Evolutionary conservation across 2,329 filamentous ascomycete species (phyloP), one percentile per base, ranked within the genome.

Genomic region (Hypoxylon sp.): DNA sequence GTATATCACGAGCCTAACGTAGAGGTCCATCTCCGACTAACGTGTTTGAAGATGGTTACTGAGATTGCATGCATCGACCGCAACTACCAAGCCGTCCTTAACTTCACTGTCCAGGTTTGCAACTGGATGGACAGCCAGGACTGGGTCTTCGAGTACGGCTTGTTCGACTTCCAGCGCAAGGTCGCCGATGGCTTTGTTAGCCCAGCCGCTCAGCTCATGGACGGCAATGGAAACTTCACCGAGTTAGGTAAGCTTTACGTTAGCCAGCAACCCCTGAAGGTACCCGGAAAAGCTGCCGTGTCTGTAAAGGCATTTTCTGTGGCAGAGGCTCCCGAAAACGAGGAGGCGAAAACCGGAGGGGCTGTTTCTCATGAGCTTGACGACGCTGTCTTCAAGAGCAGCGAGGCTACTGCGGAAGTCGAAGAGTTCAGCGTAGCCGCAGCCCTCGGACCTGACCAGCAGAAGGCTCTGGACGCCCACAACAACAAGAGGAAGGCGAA

Each of bases 181-280:
- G 74, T 79, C 56, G 81, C 82, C 10, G 82, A 85, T 68, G 74
- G 73, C 61, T 85, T 82, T 73, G 83, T 85, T 20, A 84, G 82
- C 69, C 82, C 82, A 0, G 79, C 77, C 40, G 83, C 83, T 27
- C 82, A 83, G 74, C 77, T 85, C 68, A 82, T 85, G 81, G 81
- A 83, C 53, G 62, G 64, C 8, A 76, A 82, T 61, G 83, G 82
- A 3, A 75, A 73, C 20, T 82, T 82, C 55, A 84, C 79, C 7
- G 64, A 73, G 27, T 73, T 80, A 3, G 75, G 75, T 11, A 73
- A 70, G 31, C 67, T 74, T 66, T 75, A 75, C 35, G 72, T 73
- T 10, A 30, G 65, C 35, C 68, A 75, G 54, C 73, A 75, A 46
- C 74, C 74, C 6, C 70, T 75, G 73, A 70, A 70, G 57, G 50